These are phyloP conservation scores for Agaricus sinodeliciosus DNA, from an alignment of 768 basidiomycete genomes.

Conservation along the genomic window DNA sequence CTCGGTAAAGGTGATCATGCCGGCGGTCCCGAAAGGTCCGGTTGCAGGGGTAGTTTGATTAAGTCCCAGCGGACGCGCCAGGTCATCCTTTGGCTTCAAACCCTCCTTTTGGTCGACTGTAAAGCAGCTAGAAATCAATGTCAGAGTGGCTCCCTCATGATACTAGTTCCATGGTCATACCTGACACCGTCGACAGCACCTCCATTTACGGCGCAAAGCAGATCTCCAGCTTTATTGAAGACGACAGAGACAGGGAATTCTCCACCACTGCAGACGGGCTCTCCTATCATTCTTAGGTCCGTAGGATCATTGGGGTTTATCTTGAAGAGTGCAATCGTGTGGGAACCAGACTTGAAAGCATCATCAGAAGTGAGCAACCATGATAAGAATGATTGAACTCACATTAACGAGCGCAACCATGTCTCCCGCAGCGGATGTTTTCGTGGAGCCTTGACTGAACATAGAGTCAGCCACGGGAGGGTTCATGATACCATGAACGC, in stretches of 20 bases:
- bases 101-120: slow-evolving; percentile 34
- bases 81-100: slow-evolving; percentile 31
- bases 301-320: slow-evolving; percentile 39
- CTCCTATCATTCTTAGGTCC: slow-evolving; percentile 33
- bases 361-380: not conserved
- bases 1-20: slow-evolving; percentile 41
- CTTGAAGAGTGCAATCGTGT: slow-evolving; percentile 32
- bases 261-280: slow-evolving; percentile 37
- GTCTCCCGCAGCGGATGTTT: slow-evolving; percentile 25
- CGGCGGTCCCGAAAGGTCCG: slow-evolving; percentile 39
- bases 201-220: slow-evolving; percentile 36
- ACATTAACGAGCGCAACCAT: slow-evolving; percentile 33
- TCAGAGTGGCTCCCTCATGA: not conserved
- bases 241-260: slow-evolving; percentile 45
- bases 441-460: slow-evolving; percentile 36
- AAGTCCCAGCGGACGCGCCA: slow-evolving; percentile 34
- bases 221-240: slow-evolving; percentile 24
- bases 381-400: slow-evolving; percentile 3
- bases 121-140: slow-evolving; percentile 28
- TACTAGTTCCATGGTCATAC: slow-evolving; percentile 15
- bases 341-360: slow-evolving; percentile 35
- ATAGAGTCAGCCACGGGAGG: slow-evolving; percentile 13
- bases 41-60: slow-evolving; percentile 47
- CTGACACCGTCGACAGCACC: slow-evolving; percentile 38
- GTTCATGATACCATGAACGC: slow-evolving; percentile 33